Conservation (phyloP, 148 eudicot genomes). For the Camellia granthamiana region DNA sequence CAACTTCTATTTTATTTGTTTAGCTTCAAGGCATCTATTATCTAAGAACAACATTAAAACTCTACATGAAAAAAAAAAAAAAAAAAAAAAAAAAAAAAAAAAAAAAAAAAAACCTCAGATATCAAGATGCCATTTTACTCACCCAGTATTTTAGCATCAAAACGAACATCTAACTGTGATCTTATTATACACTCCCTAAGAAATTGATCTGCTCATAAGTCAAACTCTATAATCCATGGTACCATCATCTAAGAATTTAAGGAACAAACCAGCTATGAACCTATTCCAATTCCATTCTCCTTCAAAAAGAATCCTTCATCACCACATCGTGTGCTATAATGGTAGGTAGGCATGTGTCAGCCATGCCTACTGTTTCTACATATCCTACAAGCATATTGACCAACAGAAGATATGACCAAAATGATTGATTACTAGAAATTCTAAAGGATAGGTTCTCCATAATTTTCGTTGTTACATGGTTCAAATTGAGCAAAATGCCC, state of each 20-base stretch:
- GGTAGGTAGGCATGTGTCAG: background rate
- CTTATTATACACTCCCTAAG: too few species aligned
- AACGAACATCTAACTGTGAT: too few species aligned
- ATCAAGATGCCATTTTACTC: too few species aligned
- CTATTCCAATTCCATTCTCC: background rate
- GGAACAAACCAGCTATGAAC: background rate
- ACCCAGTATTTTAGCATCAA: too few species aligned
- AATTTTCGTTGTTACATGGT: background rate
- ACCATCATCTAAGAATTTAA: background rate
- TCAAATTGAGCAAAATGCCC: background rate
- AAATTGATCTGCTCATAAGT: too few species aligned
- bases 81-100: too few species aligned
- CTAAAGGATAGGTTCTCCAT: background rate
- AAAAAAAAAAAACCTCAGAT: too few species aligned
- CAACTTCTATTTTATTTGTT: too few species aligned
- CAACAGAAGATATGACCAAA: background rate
- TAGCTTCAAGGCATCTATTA: too few species aligned
- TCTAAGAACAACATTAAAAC: too few species aligned
- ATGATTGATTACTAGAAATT: background rate
- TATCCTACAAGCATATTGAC: background rate
- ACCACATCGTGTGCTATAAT: background rate
- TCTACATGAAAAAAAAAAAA: too few species aligned
- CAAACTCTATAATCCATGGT: too few species aligned
- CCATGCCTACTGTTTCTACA: background rate
- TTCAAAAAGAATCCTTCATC: background rate